Conservation (phyloP, 768 basidiomycete species). For the Hebeloma cylindrosporum region DNA sequence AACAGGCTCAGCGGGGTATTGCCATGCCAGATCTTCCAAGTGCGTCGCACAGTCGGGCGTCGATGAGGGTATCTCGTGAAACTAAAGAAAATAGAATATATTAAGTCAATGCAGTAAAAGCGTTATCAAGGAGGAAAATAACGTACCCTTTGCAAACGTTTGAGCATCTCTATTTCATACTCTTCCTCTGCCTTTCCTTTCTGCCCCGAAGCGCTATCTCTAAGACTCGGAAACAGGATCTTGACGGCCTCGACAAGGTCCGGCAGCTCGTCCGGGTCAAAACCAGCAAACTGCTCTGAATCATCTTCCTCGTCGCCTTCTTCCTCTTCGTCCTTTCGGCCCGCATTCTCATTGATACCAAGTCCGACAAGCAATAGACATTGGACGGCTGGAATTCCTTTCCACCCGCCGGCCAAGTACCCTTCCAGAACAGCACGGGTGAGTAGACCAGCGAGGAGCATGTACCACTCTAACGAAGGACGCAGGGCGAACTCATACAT, state of each 20-base stretch:
- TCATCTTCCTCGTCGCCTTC: slow-evolving; percentile 23
- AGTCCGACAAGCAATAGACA: slow-evolving; percentile 74
- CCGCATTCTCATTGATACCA: slow-evolving; percentile 36
- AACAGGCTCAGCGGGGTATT: slow-evolving; percentile 79
- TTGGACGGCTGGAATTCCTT: slow-evolving; percentile 66
- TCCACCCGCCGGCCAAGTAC: slow-evolving; percentile 81
- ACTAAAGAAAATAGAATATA: slow-evolving; percentile 44
- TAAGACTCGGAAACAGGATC: slow-evolving; percentile 66
- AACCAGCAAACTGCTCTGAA: slow-evolving; percentile 51
- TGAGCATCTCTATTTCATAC: slow-evolving; percentile 74
- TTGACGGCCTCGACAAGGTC: slow-evolving; percentile 60
- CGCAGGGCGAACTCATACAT: slow-evolving; percentile 52
- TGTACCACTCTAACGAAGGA: slow-evolving; percentile 81
- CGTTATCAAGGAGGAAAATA: not conserved
- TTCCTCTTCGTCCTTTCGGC: slow-evolving; percentile 17
- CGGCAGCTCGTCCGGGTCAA: slow-evolving; percentile 79
- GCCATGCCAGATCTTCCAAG: slow-evolving; percentile 77
- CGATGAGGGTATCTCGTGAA: slow-evolving; percentile 69
- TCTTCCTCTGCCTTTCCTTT: slow-evolving; percentile 64
- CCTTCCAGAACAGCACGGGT: slow-evolving; percentile 86
- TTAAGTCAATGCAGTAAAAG: not conserved
- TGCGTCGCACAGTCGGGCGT: slow-evolving; percentile 78
- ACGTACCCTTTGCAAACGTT: slow-evolving; percentile 66
- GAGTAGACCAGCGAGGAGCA: slow-evolving; percentile 71
- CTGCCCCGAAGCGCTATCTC: slow-evolving; percentile 26